Evolutionary conservation across 192 early-diverging fungal species (phyloP).

Genomic region (Coemansia sp.): DNA sequence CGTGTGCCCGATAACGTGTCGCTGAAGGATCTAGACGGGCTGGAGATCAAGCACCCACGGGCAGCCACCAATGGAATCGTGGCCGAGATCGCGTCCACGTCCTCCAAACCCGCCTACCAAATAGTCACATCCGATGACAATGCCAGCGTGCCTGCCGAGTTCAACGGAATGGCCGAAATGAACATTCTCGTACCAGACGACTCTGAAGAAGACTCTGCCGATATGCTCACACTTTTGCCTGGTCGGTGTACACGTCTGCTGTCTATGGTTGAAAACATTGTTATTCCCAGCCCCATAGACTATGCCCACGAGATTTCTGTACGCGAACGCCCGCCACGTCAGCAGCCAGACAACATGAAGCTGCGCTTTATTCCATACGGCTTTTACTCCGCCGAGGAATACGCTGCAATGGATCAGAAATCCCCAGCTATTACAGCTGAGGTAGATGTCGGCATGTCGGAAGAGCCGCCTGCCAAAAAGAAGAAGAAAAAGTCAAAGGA

Average conservation of each 20-base stretch:
- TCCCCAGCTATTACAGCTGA: not conserved
- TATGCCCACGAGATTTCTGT: conserved; percentile 18
- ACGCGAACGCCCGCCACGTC: conserved; percentile 9
- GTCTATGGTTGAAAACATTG: conserved; percentile 35
- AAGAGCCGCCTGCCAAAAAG: conserved; percentile 1
- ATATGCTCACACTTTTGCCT: conserved; percentile 24
- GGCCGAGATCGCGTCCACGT: conserved; percentile 5
- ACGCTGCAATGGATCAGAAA: conserved; percentile 7
- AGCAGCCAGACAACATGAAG: conserved; percentile 47
- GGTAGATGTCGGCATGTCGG: not conserved
- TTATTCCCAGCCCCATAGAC: conserved; percentile 16
- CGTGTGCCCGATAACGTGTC: conserved; percentile 42
- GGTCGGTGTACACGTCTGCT: conserved; percentile 16
- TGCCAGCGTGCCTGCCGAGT: conserved; percentile 16
- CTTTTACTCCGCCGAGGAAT: conserved; percentile 47
- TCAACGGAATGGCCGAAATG: conserved; percentile 42
- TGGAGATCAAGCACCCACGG: conserved; percentile 38
- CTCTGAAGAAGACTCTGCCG: conserved; percentile 9
- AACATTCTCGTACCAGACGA: conserved; percentile 38
- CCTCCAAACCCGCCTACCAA: conserved; percentile 9
- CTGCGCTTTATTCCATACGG: conserved; percentile 45
- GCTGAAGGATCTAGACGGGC: conserved; percentile 22
- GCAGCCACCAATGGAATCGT: conserved; percentile 21
- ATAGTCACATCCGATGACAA: conserved; percentile 12
- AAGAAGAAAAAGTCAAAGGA: conserved; percentile 3